Percentiles rank a stretch among this genome's conserved stretches.
phyloP scores from a whole-genome alignment of 257 asterid genomes.

The Solanum piurae region DNA sequence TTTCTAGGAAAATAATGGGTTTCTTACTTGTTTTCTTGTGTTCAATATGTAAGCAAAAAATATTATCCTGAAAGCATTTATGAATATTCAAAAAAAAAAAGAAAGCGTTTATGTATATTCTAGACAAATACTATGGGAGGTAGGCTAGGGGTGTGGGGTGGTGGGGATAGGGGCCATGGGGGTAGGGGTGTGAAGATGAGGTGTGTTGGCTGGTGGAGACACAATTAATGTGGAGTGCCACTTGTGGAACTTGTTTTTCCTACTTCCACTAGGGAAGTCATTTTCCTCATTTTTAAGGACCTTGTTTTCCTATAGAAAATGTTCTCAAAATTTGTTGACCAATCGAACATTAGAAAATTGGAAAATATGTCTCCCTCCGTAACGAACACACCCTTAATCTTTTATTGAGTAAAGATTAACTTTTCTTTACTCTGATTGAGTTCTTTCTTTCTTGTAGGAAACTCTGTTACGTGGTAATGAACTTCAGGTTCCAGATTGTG shows the following conservation, averaged over 20 bases:
- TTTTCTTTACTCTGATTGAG: conserved; percentile 12
- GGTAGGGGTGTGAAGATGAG: not conserved
- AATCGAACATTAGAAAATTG: not conserved
- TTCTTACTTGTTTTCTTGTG: not conserved
- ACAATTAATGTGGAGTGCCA: not conserved
- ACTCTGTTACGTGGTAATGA: conserved; percentile 73
- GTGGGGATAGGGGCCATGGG: not conserved
- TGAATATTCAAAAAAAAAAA: not conserved
- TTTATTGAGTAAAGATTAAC: not conserved
- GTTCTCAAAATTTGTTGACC: not conserved
- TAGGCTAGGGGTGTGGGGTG: not conserved
- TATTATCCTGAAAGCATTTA: not conserved
- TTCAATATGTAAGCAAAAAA: not conserved
- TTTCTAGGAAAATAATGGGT: not conserved
- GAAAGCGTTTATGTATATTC: not conserved
- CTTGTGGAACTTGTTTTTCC: not conserved
- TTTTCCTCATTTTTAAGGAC: not conserved
- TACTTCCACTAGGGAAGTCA: not conserved
- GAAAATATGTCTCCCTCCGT: not conserved
- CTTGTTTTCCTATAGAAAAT: not conserved
- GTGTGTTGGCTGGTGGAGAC: not conserved
- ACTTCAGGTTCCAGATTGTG: conserved; percentile 96
- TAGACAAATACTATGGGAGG: not conserved
- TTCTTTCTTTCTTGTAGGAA: conserved; percentile 40
- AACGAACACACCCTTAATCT: not conserved